Evolutionary conservation across 768 basidiomycete species (phyloP).

Genomic region (Amanita rubescens): DNA sequence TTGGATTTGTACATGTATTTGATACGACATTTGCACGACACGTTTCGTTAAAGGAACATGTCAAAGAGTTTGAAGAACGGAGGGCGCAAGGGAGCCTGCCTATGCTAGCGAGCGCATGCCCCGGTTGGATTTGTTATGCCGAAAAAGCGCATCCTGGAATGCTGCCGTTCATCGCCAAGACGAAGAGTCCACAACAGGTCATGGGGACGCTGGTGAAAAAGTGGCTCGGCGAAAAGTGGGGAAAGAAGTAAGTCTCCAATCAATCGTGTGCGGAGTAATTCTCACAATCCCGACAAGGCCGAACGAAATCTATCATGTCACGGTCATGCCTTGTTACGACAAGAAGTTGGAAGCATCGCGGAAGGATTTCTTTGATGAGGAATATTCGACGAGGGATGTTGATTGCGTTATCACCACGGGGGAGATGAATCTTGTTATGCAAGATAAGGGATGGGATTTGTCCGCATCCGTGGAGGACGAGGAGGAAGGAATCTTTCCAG

Average conservation of each 20-base stretch:
- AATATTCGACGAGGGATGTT: conserved; percentile 82
- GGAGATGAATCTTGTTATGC: conserved; percentile 81
- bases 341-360: conserved; percentile 98
- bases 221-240: conserved; percentile 69
- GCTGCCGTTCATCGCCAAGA: conserved; percentile 80
- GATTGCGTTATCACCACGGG: conserved; percentile 98
- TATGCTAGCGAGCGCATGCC: conserved; percentile 94
- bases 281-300: conserved; percentile 43
- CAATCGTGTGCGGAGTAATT: neutral
- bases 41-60: conserved; percentile 74
- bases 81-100: conserved; percentile 47
- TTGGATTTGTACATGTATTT: conserved; percentile 78
- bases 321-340: conserved; percentile 99
- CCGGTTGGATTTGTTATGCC: conserved; percentile 99
- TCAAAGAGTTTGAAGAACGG: conserved; percentile 74
- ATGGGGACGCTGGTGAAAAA: conserved; percentile 92
- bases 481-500: conserved; percentile 42
- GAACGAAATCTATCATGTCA: conserved; percentile 87
- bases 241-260: conserved; percentile 49
- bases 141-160: conserved; percentile 96
- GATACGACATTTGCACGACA: conserved; percentile 96
- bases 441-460: conserved; percentile 76
- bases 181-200: conserved; percentile 90
- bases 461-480: conserved; percentile 49
- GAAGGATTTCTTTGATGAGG: conserved; percentile 81